phyloP scores from a whole-genome alignment of 805 yeast species.

The Candida bentonensis region DNA sequence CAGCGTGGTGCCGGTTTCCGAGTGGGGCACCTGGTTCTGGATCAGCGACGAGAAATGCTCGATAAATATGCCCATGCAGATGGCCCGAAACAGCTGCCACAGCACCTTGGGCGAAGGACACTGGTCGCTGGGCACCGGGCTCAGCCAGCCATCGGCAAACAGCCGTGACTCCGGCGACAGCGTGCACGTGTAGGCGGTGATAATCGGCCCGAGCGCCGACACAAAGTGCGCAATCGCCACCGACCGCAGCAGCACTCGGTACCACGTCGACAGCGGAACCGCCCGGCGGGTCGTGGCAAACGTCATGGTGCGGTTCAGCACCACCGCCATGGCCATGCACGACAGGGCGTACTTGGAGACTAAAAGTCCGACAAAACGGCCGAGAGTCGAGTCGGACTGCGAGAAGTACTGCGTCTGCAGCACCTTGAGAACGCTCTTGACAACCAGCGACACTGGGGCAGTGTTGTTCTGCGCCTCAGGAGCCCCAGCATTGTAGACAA shows the following conservation, averaged over 20 bases:
- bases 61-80: slow-evolving; percentile 47
- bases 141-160: slow-evolving; percentile 1
- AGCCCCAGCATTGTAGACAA: no score
- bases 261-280: slow-evolving; percentile 21
- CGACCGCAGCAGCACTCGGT: slow-evolving; percentile 25
- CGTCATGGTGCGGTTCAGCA: slow-evolving; percentile 42
- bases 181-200: slow-evolving; percentile 19
- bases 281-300: slow-evolving; percentile 41
- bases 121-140: slow-evolving; percentile 6
- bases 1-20: slow-evolving; percentile 55
- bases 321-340: slow-evolving; percentile 44
- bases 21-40: slow-evolving; percentile 40
- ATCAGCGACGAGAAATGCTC: slow-evolving; percentile 53
- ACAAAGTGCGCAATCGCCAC: slow-evolving; percentile 24
- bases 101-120: slow-evolving; percentile 37
- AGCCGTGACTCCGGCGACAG: no score
- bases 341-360: slow-evolving; percentile 19
- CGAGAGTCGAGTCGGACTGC: no score
- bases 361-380: slow-evolving; percentile 10
- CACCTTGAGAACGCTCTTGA: no score
- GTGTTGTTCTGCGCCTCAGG: no score
- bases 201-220: slow-evolving; percentile 25
- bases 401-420: no score
- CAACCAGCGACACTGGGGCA: no score
- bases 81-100: slow-evolving; percentile 44